These are phyloP conservation scores for Xylaria sp. DNA, from an alignment of 2,329 filamentous ascomycete species.

Conservation along the genomic window DNA sequence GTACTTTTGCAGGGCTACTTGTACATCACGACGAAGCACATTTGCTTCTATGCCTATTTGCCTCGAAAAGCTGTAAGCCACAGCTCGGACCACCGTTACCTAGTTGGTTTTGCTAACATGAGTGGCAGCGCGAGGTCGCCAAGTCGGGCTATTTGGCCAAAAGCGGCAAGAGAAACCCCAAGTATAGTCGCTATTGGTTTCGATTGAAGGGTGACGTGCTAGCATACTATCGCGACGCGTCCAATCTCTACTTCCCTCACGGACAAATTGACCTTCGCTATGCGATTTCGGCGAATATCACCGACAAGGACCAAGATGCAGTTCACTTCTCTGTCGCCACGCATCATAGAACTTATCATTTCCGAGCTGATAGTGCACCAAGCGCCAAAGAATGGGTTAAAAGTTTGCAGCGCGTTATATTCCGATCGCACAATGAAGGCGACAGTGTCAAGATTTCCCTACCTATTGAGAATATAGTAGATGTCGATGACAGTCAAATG, in stretches of 20 bases:
- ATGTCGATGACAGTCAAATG: conserved; percentile 91
- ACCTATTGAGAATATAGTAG: conserved; percentile 87
- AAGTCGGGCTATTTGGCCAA: conserved; percentile 93
- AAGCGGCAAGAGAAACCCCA: conserved; percentile 86
- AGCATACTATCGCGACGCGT: conserved; percentile 85
- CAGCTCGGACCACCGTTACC: too few relatives aligned
- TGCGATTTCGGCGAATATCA: conserved; percentile 84
- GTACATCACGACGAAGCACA: conserved; percentile 92
- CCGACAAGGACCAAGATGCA: conserved; percentile 80
- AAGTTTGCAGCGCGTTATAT: conserved; percentile 91
- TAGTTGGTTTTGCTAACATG: conserved; percentile 32
- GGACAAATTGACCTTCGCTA: conserved; percentile 94
- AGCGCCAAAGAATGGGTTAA: conserved; percentile 98
- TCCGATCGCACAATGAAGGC: conserved; percentile 93
- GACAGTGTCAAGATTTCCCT: conserved; percentile 97
- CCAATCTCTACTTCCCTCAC: conserved; percentile 89
- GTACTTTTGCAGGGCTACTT: conserved; percentile 93
- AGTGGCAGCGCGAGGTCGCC: conserved; percentile 70
- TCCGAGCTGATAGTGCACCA: conserved; percentile 85
- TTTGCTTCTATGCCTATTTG: conserved; percentile 98
- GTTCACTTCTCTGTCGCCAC: conserved; percentile 84
- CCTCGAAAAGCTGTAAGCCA: conserved; percentile 83
- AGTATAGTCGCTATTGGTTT: conserved; percentile 93
- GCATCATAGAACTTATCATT: conserved; percentile 83
- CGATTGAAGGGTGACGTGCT: conserved; percentile 90